A percentile compares a stretch with the other conserved stretches of the same genome.
These are phyloP conservation scores for Diutina sp. DNA, from an alignment of 1,139 yeast genomes.

Conservation along the genomic window DNA sequence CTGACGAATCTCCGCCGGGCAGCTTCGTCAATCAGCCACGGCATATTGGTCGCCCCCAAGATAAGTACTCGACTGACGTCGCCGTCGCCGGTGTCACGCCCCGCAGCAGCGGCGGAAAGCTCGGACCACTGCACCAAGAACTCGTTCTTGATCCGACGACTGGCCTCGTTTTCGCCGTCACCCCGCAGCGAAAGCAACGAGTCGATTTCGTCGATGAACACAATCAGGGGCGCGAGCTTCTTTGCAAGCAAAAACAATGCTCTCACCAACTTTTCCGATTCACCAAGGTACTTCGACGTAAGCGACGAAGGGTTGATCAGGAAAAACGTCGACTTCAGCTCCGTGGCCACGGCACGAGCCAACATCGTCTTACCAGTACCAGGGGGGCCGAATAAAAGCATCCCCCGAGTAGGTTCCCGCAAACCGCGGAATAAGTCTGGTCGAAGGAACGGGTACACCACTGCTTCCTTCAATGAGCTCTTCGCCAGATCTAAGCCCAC, in stretches of 20 bases:
- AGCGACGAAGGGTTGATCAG: conserved; percentile 86
- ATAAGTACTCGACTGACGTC: conserved; percentile 61
- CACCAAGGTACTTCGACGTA: conserved; percentile 88
- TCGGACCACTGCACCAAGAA: conserved; percentile 95
- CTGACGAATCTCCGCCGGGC: conserved; percentile 91
- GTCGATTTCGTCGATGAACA: conserved; percentile 94
- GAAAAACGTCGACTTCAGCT: conserved; percentile 87
- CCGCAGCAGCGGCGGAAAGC: conserved; percentile 86
- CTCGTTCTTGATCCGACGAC: conserved; percentile 86
- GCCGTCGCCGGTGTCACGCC: conserved; percentile 37
- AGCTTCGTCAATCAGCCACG: conserved; percentile 98
- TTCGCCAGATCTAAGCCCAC: conserved; percentile 91
- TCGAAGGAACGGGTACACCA: conserved; percentile 87
- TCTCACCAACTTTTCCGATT: conserved; percentile 84
- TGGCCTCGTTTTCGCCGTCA: conserved; percentile 87
- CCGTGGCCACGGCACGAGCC: conserved; percentile 96
- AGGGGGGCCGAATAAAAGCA: conserved; percentile 94
- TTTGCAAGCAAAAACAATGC: conserved; percentile 81
- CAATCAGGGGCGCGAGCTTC: conserved; percentile 83
- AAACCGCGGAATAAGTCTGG: conserved; percentile 89
- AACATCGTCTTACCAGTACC: conserved; percentile 98
- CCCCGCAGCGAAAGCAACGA: conserved; percentile 74
- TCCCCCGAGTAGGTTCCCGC: conserved; percentile 93
- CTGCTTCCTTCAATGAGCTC: conserved; percentile 85
- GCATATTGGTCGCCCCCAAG: conserved; percentile 90